Percentiles rank a stretch among this genome's conserved stretches.
phyloP scores from a whole-genome alignment of 495 filamentous ascomycete genomes.

The Talaromyces thailandensis region DNA sequence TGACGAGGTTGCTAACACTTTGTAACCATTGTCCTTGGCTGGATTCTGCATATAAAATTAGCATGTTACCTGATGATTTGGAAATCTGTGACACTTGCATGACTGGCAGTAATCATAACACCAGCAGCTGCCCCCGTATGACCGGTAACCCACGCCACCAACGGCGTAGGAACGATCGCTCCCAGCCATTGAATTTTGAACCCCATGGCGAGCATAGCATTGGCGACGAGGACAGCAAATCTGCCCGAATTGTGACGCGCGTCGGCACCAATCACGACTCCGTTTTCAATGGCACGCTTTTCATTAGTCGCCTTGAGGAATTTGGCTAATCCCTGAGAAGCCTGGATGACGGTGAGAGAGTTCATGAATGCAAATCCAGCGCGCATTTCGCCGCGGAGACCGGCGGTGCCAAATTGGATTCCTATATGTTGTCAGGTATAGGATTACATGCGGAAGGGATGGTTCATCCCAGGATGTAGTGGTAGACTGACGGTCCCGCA shows the following conservation, averaged over 20 bases:
- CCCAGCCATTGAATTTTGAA: constrained; percentile 57
- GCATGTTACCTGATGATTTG: constrained; percentile 10
- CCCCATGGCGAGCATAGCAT: constrained; percentile 52
- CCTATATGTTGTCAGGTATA: constrained; percentile 24
- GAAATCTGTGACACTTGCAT: constrained; percentile 29
- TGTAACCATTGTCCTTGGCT: constrained; percentile 63
- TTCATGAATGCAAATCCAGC: constrained; percentile 67
- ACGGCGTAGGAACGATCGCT: constrained; percentile 48
- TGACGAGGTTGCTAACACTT: constrained; percentile 44
- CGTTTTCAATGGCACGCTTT: constrained; percentile 29
- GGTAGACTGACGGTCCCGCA: constrained; percentile 38
- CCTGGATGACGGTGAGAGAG: constrained; percentile 59
- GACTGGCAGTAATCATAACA: constrained; percentile 65
- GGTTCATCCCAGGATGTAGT: neutral
- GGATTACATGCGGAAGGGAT: neutral
- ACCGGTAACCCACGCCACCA: constrained; percentile 59
- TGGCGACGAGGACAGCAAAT: constrained; percentile 56
- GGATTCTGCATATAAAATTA: constrained; percentile 42
- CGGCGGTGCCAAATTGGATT: constrained; percentile 64
- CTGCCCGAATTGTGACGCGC: constrained; percentile 57
- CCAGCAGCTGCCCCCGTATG: constrained; percentile 51
- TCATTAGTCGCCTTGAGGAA: constrained; percentile 40
- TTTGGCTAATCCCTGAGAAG: constrained; percentile 60
- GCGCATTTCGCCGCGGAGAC: constrained; percentile 60
- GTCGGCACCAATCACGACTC: constrained; percentile 60